phyloP scores from a whole-genome alignment of 495 filamentous ascomycete genomes.

The Penicillium paradoxum region DNA sequence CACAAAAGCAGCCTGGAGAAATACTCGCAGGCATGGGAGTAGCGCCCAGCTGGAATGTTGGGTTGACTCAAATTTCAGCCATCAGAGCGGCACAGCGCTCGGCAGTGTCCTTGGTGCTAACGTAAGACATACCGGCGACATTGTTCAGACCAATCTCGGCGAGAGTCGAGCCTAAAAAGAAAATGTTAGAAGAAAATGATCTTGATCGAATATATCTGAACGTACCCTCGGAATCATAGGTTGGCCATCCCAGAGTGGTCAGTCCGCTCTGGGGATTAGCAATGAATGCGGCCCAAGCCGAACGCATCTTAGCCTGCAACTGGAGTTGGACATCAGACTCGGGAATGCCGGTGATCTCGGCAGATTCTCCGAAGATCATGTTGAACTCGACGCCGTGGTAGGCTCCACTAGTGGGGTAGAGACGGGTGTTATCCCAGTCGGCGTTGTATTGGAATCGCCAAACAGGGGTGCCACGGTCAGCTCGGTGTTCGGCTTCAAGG shows the following conservation, averaged over 20 bases:
- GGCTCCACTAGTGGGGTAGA: constrained; percentile 42
- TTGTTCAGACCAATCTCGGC: not conserved
- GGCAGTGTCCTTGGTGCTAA: not conserved
- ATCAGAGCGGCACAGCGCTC: not conserved
- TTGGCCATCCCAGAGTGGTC: constrained; percentile 35
- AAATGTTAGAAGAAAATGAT: not conserved
- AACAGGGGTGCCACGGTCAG: constrained; percentile 29
- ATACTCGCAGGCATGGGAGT: too few relatives aligned
- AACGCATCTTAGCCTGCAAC: constrained; percentile 34
- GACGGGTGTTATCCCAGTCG: constrained; percentile 41
- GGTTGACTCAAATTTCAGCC: not conserved
- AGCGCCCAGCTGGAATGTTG: too few relatives aligned
- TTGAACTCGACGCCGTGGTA: constrained; percentile 47
- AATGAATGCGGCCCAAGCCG: constrained; percentile 48
- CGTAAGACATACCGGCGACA: not conserved
- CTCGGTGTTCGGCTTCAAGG: constrained; percentile 27
- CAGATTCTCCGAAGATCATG: constrained; percentile 45
- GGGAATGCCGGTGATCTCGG: constrained; percentile 30
- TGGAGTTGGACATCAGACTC: constrained; percentile 23
- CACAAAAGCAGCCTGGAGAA: too few relatives aligned
- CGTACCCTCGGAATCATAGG: constrained; percentile 25
- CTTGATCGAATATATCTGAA: not conserved
- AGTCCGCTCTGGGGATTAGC: constrained; percentile 43
- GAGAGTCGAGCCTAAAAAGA: not conserved
- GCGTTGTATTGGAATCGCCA: constrained; percentile 52